These are phyloP conservation scores for Fusarium tanahbumbuense DNA, from an alignment of 2,329 filamentous ascomycete genomes.

Conservation along the genomic window DNA sequence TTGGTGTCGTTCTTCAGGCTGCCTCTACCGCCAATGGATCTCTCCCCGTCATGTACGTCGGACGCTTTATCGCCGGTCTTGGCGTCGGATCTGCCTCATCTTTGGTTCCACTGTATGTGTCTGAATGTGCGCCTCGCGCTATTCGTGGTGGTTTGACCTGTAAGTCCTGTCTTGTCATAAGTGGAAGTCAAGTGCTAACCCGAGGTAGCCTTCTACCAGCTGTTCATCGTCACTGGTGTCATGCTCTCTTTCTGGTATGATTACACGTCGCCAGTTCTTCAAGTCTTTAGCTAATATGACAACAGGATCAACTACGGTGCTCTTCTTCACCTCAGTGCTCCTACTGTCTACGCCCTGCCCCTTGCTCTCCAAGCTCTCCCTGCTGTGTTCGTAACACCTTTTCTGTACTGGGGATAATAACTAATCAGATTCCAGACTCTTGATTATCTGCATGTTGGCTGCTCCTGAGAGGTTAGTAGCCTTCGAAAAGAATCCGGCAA, in stretches of 20 bases:
- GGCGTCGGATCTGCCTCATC: slow-evolving; percentile 64
- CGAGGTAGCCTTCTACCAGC: slow-evolving; percentile 58
- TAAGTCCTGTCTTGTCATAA: slow-evolving; percentile 32
- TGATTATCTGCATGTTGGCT: slow-evolving; percentile 70
- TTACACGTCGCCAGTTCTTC: slow-evolving; percentile 24
- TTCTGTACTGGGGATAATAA: background rate
- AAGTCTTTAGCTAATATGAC: slow-evolving; percentile 45
- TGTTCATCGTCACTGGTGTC: slow-evolving; percentile 60
- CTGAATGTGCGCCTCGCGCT: slow-evolving; percentile 62
- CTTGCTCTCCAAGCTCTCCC: slow-evolving; percentile 74
- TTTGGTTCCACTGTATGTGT: slow-evolving; percentile 58
- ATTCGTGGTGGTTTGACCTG: slow-evolving; percentile 63
- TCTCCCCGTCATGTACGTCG: slow-evolving; percentile 73
- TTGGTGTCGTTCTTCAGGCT: slow-evolving; percentile 74
- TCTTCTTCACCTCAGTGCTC: slow-evolving; percentile 58
- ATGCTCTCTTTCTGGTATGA: slow-evolving; percentile 57
- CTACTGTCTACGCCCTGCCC: slow-evolving; percentile 69
- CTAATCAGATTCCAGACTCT: slow-evolving; percentile 49
- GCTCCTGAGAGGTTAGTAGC: slow-evolving; percentile 61
- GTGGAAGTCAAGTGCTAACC: background rate
- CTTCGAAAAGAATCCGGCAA: background rate
- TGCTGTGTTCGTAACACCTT: slow-evolving; percentile 57
- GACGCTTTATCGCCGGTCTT: slow-evolving; percentile 65
- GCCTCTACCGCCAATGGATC: slow-evolving; percentile 64
- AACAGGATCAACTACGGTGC: slow-evolving; percentile 68